Evolutionary conservation across 225 moss, liverwort and hornwort species (phyloP).

Genomic region (Pseudisothecium myosuroides): DNA sequence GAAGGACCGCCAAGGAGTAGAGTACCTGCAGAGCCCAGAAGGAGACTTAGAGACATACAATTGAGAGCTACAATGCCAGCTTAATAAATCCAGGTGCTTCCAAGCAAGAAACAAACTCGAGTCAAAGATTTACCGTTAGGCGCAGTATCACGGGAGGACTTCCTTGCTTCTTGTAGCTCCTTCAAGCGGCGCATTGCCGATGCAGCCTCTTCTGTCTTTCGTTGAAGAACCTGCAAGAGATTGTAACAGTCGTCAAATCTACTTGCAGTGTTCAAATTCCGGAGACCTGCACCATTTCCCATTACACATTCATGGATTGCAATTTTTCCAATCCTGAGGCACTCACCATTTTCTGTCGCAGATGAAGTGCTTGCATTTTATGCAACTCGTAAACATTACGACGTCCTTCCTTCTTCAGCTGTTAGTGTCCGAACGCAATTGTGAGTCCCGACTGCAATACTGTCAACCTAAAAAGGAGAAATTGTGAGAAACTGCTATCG

Average conservation of each 20-base stretch:
- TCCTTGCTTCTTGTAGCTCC: constrained; percentile 73
- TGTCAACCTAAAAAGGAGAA: neutral
- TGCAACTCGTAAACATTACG: constrained; percentile 82
- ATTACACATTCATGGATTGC: too few relatives aligned
- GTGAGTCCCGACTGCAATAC: neutral
- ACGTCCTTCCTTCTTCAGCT: constrained; percentile 94
- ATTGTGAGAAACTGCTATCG: neutral
- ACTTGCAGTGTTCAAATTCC: neutral
- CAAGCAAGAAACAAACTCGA: neutral
- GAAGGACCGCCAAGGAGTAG: constrained; percentile 32
- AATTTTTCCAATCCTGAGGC: neutral
- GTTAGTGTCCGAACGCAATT: neutral
- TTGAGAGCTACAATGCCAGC: neutral
- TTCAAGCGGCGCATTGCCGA: constrained; percentile 78
- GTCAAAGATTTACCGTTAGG: constrained; percentile 24
- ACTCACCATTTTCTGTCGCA: constrained; percentile 72
- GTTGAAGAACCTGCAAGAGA: constrained; percentile 62
- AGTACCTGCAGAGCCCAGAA: constrained; percentile 6
- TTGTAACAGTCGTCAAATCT: neutral
- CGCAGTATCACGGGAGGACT: constrained; percentile 40
- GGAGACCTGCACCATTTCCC: neutral
- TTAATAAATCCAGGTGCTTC: neutral
- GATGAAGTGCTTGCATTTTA: constrained; percentile 70
- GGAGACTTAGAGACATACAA: neutral
- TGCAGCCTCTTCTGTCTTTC: constrained; percentile 90